A percentile compares a stretch with the other conserved stretches of the same genome.
phyloP scores from a whole-genome alignment of 495 filamentous ascomycete species.

The Penicillium alfredii region DNA sequence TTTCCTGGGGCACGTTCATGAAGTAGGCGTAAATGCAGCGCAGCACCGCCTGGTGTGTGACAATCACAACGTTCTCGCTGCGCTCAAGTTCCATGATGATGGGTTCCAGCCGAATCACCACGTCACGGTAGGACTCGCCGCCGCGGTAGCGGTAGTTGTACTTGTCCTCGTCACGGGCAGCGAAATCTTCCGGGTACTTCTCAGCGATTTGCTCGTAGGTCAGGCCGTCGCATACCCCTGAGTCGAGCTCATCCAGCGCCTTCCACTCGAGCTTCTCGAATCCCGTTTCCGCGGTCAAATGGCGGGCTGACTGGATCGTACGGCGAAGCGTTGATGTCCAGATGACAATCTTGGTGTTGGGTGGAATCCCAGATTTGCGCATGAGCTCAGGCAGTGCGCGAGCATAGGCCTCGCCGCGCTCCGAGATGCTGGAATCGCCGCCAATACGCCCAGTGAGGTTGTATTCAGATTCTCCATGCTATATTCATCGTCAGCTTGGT shows the following conservation, averaged over 20 bases:
- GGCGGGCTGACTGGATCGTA: constrained; percentile 84
- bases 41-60: constrained; percentile 94
- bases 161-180: constrained; percentile 91
- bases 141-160: constrained; percentile 98
- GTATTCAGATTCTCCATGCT: constrained; percentile 92
- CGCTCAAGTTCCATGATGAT: constrained; percentile 99
- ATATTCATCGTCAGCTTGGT: no score
- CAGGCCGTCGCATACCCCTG: constrained; percentile 91
- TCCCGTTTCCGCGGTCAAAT: constrained; percentile 55
- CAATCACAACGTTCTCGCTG: constrained; percentile 93
- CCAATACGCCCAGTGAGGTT: constrained; percentile 87
- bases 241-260: constrained; percentile 93
- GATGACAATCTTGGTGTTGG: constrained; percentile 77
- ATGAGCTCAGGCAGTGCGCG: constrained; percentile 74
- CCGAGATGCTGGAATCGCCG: constrained; percentile 80
- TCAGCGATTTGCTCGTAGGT: constrained; percentile 92
- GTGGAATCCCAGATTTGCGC: constrained; percentile 66
- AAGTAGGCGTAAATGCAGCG: constrained; percentile 98
- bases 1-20: constrained; percentile 89
- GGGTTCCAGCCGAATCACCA: constrained; percentile 93
- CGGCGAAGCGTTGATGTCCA: constrained; percentile 95
- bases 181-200: constrained; percentile 88
- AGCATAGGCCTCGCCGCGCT: constrained; percentile 83
- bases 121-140: constrained; percentile 94
- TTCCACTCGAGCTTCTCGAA: constrained; percentile 97